Evolutionary conservation across 2,329 filamentous ascomycete genomes (phyloP).

Genomic region (Fusarium protoensiforme): DNA sequence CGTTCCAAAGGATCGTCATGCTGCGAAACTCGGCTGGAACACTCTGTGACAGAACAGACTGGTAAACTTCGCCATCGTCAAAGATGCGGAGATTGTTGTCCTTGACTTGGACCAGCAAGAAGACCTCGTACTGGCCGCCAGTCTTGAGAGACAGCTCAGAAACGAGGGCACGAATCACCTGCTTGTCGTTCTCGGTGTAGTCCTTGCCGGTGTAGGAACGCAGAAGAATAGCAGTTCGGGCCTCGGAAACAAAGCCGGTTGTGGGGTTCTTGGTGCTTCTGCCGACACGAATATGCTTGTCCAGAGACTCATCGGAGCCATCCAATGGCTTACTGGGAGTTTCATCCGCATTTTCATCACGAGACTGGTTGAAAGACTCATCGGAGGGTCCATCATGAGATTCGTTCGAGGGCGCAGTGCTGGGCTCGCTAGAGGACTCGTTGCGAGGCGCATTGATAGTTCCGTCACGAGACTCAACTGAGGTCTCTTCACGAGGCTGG

Average conservation of each 20-base stretch:
- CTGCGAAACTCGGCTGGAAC: constrained; percentile 77
- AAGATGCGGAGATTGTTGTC: constrained; percentile 68
- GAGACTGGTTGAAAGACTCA: not conserved
- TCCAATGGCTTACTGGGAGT: not conserved
- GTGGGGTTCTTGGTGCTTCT: constrained; percentile 24
- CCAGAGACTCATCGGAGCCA: not conserved
- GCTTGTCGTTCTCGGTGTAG: constrained; percentile 83
- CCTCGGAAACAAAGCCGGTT: constrained; percentile 49
- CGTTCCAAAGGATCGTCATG: constrained; percentile 81
- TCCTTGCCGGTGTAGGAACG: constrained; percentile 79
- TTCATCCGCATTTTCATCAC: not conserved
- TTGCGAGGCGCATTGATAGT: not conserved
- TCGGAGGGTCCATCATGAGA: not conserved
- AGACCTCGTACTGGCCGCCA: constrained; percentile 84
- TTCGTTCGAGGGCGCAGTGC: not conserved
- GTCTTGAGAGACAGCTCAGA: constrained; percentile 80
- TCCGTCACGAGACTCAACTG: not conserved
- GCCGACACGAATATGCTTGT: constrained; percentile 12
- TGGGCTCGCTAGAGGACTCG: not conserved
- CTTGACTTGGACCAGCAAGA: constrained; percentile 83
- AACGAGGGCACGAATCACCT: constrained; percentile 82
- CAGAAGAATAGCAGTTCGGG: constrained; percentile 78
- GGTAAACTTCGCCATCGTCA: constrained; percentile 68
- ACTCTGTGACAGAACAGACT: constrained; percentile 67
- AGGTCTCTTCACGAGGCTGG: not conserved